These are phyloP conservation scores for Tuber aestivum DNA, from an alignment of 495 filamentous ascomycete genomes.

Conservation along the genomic window DNA sequence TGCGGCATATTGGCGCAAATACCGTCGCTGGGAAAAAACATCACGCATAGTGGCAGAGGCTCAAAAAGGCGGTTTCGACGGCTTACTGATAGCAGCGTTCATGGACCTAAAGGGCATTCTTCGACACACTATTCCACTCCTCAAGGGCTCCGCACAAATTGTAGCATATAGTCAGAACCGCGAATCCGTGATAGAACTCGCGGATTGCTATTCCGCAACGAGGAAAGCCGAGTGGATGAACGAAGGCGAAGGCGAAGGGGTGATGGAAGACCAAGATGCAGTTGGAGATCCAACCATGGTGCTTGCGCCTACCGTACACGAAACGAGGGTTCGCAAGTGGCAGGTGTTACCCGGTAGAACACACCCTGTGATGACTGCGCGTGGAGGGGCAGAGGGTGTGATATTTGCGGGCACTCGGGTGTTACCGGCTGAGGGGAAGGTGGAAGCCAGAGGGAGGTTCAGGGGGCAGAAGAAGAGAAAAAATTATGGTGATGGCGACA, in stretches of 20 bases:
- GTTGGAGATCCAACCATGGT: constrained; percentile 77
- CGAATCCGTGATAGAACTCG: constrained; percentile 66
- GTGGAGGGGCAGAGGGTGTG: constrained; percentile 84
- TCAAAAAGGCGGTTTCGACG: constrained; percentile 69
- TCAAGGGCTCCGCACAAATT: constrained; percentile 74
- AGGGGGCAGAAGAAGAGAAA: constrained; percentile 52
- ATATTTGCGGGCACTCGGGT: constrained; percentile 79
- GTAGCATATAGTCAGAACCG: constrained; percentile 75
- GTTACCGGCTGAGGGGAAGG: constrained; percentile 65
- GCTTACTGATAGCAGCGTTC: constrained; percentile 68
- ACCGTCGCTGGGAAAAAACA: constrained; percentile 66
- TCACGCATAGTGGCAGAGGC: constrained; percentile 64
- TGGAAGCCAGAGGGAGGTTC: constrained; percentile 74
- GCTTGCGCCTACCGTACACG: constrained; percentile 73
- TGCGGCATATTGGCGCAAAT: constrained; percentile 76
- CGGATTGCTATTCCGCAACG: constrained; percentile 72
- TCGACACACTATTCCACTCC: constrained; percentile 63
- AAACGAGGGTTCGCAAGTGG: constrained; percentile 65
- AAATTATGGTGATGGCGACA: constrained; percentile 44
- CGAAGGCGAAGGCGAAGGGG: constrained; percentile 7
- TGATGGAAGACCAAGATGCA: constrained; percentile 51
- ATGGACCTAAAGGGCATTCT: constrained; percentile 77
- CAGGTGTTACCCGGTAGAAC: constrained; percentile 89
- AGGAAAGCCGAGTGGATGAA: constrained; percentile 48
- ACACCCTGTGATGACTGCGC: constrained; percentile 84